Base-by-base conservation (phyloP, 192 early-diverging fungal genomes). In the Podochytrium sp. region DNA sequence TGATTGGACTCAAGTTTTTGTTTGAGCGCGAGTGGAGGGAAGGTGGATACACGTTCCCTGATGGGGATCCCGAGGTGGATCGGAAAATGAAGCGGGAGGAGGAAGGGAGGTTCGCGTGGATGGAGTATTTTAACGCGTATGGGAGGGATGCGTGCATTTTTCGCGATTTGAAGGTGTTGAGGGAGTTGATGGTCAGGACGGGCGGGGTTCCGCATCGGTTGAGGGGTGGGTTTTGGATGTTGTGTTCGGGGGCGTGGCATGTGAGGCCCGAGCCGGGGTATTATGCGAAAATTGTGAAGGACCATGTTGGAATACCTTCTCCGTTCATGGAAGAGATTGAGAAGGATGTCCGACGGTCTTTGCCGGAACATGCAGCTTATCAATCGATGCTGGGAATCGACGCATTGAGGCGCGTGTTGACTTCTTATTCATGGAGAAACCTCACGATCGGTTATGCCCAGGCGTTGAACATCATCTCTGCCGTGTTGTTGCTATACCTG, bases 381-480 rank as follows among this genome's bases (percentile, higher is more conserved):
- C 85, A 88, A 68, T 80, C 82, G 10, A 52, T 73, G 14, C 65
- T 81, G 12, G 87, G 87, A 37, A 80, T 86, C 32, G 80, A 84
- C 61, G 83, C 86, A 4, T 65, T 89, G 34, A 77, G 87, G 47
- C 50, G 87, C 10, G 56, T 89, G 6, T 71, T 89, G 32, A 88
- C 86, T 14, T 77, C 87, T 2, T 89, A 84, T 73, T 87, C 87
- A 12, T 87, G 85, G 85, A 72, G 87, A 49, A 89, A 89, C 65
- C 81, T 84, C 10, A 75, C 83, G 1, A 83, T 88, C 55, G 87
- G 87, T 14, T 89, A 89, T 74, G 87, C 87, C n/a, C 87, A 89
- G 69, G 87, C 86, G 0, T 67, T 89, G 4, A 89, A 89, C 50
- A 88, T 89, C 58, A 84, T 89, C 10, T 80, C 82, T 32, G 87